Conservation (phyloP, 2,329 filamentous ascomycete genomes). For the Trichophaea hybrida region DNA sequence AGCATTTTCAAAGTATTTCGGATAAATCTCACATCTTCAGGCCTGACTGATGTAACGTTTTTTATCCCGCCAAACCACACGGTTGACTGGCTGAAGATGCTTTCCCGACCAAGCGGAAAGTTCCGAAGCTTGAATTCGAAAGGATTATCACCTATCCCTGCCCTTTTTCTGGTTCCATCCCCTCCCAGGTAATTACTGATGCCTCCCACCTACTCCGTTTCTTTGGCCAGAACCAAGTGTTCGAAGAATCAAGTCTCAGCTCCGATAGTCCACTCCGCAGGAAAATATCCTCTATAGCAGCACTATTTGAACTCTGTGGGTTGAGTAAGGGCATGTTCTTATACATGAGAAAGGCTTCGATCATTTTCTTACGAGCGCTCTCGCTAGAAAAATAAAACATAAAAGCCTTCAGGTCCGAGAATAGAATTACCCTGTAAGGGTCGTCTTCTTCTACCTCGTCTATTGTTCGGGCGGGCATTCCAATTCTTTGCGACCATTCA, state of each 20-base stretch:
- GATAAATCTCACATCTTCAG: slow-evolving; percentile 33
- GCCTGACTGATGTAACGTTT: background rate
- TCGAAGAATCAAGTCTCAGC: slow-evolving; percentile 15
- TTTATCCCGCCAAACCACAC: slow-evolving; percentile 8
- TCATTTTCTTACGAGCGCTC: slow-evolving; percentile 10
- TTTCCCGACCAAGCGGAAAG: slow-evolving; percentile 36
- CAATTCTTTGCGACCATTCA: slow-evolving; percentile 22
- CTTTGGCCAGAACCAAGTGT: slow-evolving; percentile 26
- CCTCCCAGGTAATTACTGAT: slow-evolving; percentile 16
- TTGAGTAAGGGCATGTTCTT: slow-evolving; percentile 46
- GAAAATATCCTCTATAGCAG: slow-evolving; percentile 40
- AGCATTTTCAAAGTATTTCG: slow-evolving; percentile 45
- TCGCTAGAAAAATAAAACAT: slow-evolving; percentile 42
- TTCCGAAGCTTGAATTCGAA: slow-evolving; percentile 31
- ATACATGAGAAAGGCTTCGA: slow-evolving; percentile 55
- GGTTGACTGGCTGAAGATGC: slow-evolving; percentile 33
- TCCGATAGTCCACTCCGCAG: slow-evolving; percentile 32
- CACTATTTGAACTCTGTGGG: slow-evolving; percentile 22
- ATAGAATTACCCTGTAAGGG: slow-evolving; percentile 68
- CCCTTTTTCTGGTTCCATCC: slow-evolving; percentile 25
- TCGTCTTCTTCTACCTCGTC: slow-evolving; percentile 67
- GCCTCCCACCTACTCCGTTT: background rate
- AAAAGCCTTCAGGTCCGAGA: slow-evolving; percentile 55
- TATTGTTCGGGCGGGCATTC: slow-evolving; percentile 54
- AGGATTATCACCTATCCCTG: slow-evolving; percentile 21